Evolutionary conservation across 148 eudicot species (phyloP).

Genomic region (Chenopodium formosanum): DNA sequence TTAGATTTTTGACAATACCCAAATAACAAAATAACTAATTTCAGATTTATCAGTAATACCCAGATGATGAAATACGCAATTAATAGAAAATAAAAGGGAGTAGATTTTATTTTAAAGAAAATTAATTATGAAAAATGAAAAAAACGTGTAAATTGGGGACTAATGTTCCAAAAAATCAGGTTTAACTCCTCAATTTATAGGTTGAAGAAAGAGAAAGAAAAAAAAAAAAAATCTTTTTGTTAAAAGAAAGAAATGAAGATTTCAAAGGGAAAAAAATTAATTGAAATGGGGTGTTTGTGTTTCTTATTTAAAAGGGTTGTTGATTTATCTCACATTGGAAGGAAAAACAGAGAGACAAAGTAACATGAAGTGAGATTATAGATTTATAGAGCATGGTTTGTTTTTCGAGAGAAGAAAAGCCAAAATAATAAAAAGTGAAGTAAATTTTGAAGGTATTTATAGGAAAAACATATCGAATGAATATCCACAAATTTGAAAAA

Average conservation of each 20-base stretch:
- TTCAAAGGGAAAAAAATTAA: not conserved
- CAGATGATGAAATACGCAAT: not conserved
- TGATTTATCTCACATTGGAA: not conserved
- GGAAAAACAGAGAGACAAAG: not conserved
- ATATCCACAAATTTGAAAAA: no score
- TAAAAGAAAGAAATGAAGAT: not conserved
- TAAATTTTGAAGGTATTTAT: no score
- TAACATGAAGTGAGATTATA: not conserved
- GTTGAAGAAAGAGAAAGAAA: not conserved
- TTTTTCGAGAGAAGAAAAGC: not conserved
- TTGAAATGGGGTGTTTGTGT: not conserved
- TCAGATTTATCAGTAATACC: not conserved
- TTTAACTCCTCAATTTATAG: not conserved
- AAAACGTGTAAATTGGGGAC: constrained; percentile 6
- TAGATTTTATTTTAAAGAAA: not conserved
- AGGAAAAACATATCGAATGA: no score
- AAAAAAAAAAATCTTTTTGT: not conserved
- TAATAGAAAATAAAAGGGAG: no score
- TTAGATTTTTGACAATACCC: constrained; percentile 1
- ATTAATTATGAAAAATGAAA: not conserved
- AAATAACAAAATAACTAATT: constrained; percentile 9
- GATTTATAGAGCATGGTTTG: constrained; percentile 10
- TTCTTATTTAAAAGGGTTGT: no score
- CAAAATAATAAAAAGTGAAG: no score
- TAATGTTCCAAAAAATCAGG: not conserved